Base-by-base conservation (phyloP, 2,329 filamentous ascomycete species). In the Madurella fahalii region DNA sequence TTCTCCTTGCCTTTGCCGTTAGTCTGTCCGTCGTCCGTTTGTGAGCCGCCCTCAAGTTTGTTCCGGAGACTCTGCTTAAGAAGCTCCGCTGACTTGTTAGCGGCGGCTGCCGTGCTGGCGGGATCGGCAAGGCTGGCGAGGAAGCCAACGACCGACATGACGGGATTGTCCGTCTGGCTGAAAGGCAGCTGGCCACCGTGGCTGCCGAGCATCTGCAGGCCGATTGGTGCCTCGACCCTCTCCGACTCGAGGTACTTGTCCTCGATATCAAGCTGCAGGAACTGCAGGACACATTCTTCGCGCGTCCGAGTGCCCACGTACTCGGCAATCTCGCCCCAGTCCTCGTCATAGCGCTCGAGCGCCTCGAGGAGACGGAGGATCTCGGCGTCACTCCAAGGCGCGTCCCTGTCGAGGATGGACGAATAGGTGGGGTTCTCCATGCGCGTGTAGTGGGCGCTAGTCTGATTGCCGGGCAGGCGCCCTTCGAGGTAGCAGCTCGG, bases 261-360 rank as follows among this genome's bases (percentile, higher is more conserved):
- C 70, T 97, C 94, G 58, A 99, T 99, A 63, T 96, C 93, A 37
- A 99, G 79, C 68, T 96, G 91, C 60, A 99, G 72, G 76, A 99
- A 99, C 69, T 96, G 94, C 64, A 97, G 80, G 15, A 97, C 93
- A 69, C 94, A 99, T 74, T 99, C 93, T 71, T 99, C 95, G 50
- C 90, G 82, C 1, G 91, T 96, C 57, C 93, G 86, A 2, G 90
- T 95, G 47, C 89, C 89, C 42, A 99, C 94, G 66, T 96, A 89
- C 59, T 93, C 90, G 1, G 95, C 86, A 61, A 99, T 92, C 65
- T 90, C 84, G 54, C 89, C 87, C 94, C 94, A 99, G 72, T 97
- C 90, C 58, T 97, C 93, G 61, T 97, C 93, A 64, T 93, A 96
- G 64, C 87, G 83, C 73, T 99, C 94, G 47, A 99, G 77, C 9